A percentile compares a stretch with the other conserved stretches of the same genome.
phyloP scores from a whole-genome alignment of 73 alveolate genomes.

The Diophrys appendiculata region DNA sequence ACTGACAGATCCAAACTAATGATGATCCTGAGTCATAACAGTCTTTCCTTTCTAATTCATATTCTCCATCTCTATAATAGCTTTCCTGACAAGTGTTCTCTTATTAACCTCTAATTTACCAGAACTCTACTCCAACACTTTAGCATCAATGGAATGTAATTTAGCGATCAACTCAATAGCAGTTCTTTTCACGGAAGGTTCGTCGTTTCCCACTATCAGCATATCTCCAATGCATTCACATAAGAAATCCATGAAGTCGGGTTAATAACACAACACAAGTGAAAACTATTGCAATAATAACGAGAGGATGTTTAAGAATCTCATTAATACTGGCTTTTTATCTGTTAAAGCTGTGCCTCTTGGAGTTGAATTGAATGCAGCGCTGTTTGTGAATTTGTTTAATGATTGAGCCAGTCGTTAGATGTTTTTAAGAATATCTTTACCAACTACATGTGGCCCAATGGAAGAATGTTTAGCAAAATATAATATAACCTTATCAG shows the following conservation, averaged over 20 bases:
- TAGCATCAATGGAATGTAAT: conserved; percentile 37
- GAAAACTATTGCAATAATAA: conserved; percentile 51
- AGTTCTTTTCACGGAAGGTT: neutral
- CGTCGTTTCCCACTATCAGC: neutral
- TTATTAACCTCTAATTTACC: conserved; percentile 33
- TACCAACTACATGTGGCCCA: conserved; percentile 65
- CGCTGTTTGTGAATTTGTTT: conserved; percentile 1
- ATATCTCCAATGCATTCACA: conserved; percentile 37
- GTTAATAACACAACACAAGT: conserved; percentile 49
- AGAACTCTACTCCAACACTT: conserved; percentile 34
- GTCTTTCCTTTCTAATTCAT: conserved; percentile 32
- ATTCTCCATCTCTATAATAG: conserved; percentile 32
- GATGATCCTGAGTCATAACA: conserved; percentile 19
- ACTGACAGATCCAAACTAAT: neutral
- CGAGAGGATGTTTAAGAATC: conserved; percentile 42
- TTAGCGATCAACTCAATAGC: conserved; percentile 9
- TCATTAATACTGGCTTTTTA: conserved; percentile 38
- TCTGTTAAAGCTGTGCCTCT: conserved; percentile 23
- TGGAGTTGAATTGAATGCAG: conserved; percentile 2
- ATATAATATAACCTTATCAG: conserved; percentile 59
- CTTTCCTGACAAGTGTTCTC: conserved; percentile 43
- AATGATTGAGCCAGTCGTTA: conserved; percentile 42
- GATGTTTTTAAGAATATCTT: conserved; percentile 55
- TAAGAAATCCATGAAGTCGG: conserved; percentile 49
- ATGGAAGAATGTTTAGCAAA: conserved; percentile 61